Base-by-base conservation (phyloP, 768 basidiomycete genomes). In the Nidularia sp. region DNA sequence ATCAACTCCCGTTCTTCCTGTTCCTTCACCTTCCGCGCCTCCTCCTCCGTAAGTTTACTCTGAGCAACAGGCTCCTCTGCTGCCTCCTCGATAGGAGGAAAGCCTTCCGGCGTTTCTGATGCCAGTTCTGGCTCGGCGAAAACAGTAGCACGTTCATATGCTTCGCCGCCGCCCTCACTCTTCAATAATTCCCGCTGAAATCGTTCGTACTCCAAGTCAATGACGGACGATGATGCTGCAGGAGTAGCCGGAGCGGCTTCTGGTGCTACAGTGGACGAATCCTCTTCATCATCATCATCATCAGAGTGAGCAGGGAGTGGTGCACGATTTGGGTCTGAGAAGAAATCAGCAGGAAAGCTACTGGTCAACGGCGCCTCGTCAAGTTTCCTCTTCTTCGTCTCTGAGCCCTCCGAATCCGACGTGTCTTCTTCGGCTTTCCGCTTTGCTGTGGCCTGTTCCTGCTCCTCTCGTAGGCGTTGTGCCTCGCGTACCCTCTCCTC, bases 1-100 rank as follows among this genome's bases (percentile, higher is more conserved):
- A 93, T 92, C 53, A 92, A 68, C 58, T 93, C 90, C 47, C 81
- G 75, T 50, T 93, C 90, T 22, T 92, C 89, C 61, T 73, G 74
- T 59, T 85, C 84, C 65, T 76, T 85, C 57, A 70, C 66, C 58
- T 67, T 68, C 59, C 79, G 73, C 48, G 65, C 62, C 48, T 75
- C 72, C 46, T 76, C 80, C 60, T 78, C 76, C 34, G 69, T 62
- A 13, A 67, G 60, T 47, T 64, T 63, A 13, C 60, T 65, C 18
- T 56, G 65, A 10, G 36, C 55, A 6, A 51, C 67, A 29, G 61
- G 66, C 8, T 57, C 65, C 25, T 66, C 60, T 13, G 62, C 55
- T 12, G 58, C 55, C 12, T 8, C 25, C n/a, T 44, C 50, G 15
- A 9, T 2, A 81, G 79, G 18, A 56, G 66, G 48, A 62, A 88